Conservation (phyloP, 345 rosid species). For the Noccaea bulbosa region DNA sequence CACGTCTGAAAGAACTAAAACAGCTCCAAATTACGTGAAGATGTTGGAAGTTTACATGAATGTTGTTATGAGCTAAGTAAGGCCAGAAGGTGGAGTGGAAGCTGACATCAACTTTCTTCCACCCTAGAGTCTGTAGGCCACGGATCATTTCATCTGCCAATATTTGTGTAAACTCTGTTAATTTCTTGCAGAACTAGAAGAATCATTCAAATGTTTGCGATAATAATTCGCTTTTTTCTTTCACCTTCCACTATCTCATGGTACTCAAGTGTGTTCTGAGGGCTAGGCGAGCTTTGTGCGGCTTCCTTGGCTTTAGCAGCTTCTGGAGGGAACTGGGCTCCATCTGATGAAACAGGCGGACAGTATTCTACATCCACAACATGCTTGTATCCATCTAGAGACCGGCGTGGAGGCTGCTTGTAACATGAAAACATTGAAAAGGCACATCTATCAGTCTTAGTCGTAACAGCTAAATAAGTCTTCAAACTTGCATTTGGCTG, state of each 20-base stretch:
- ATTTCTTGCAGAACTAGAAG: background rate
- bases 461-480: slow-evolving; percentile 16
- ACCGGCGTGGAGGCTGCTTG: slow-evolving; percentile 76
- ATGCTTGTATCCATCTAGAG: slow-evolving; percentile 95
- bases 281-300: slow-evolving; percentile 74
- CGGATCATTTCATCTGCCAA: slow-evolving; percentile 89
- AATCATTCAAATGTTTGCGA: background rate
- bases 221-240: background rate
- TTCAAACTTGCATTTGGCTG: background rate
- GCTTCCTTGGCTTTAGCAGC: slow-evolving; percentile 91
- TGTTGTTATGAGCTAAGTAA: slow-evolving; percentile 93
- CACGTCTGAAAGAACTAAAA: background rate
- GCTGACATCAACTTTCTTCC: slow-evolving; percentile 98
- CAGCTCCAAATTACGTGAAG: slow-evolving; percentile 12
- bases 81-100: slow-evolving; percentile 94
- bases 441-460: slow-evolving; percentile 7
- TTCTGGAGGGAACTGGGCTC: slow-evolving; percentile 83
- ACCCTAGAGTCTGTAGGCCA: slow-evolving; percentile 85
- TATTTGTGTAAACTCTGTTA: slow-evolving; percentile 6
- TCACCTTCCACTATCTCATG: slow-evolving; percentile 94
- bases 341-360: slow-evolving; percentile 80
- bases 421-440: slow-evolving; percentile 5
- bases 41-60: slow-evolving; percentile 56
- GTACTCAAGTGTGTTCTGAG: slow-evolving; percentile 65
- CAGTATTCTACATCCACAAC: slow-evolving; percentile 91